A percentile compares a stretch with the other conserved stretches of the same genome.
Evolutionary conservation across 805 yeast genomes (phyloP).

Genomic region (Candida koratica): DNA sequence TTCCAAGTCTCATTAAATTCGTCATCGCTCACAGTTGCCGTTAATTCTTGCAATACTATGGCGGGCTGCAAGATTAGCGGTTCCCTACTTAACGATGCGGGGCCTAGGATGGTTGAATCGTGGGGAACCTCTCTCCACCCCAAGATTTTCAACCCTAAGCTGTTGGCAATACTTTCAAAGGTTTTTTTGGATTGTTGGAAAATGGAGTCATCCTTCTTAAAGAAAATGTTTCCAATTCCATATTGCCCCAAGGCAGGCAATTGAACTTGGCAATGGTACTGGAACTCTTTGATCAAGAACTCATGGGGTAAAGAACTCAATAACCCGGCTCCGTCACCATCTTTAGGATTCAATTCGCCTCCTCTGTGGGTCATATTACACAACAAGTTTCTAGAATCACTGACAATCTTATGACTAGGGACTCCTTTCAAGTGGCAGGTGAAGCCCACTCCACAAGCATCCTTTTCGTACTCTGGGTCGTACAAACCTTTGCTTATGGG

Average conservation of each 20-base stretch:
- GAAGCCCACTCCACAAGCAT: slow-evolving; percentile 98
- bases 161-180: slow-evolving; percentile 75
- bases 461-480: slow-evolving; percentile 91
- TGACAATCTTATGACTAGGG: slow-evolving; percentile 84
- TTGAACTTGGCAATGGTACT: slow-evolving; percentile 58
- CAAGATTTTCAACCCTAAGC: slow-evolving; percentile 74
- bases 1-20: slow-evolving; percentile 56
- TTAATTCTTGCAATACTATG: slow-evolving; percentile 54
- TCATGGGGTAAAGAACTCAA: slow-evolving; percentile 89
- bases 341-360: slow-evolving; percentile 95
- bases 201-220: slow-evolving; percentile 78
- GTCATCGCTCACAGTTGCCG: slow-evolving; percentile 35
- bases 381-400: slow-evolving; percentile 80
- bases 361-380: slow-evolving; percentile 99
- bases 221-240: slow-evolving; percentile 92
- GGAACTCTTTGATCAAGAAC: slow-evolving; percentile 81
- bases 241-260: slow-evolving; percentile 82
- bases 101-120: slow-evolving; percentile 91
- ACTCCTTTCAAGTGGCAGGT: slow-evolving; percentile 90
- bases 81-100: slow-evolving; percentile 90
- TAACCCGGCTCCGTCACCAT: slow-evolving; percentile 99
- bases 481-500: slow-evolving; percentile 87
- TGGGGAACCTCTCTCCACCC: slow-evolving; percentile 96
- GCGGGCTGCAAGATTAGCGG: slow-evolving; percentile 91
- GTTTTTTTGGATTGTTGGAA: slow-evolving; percentile 67